Percentiles rank a stretch among this genome's conserved stretches.
phyloP scores from a whole-genome alignment of 2,329 filamentous ascomycete genomes.

The Gaeumannomyces tritici region DNA sequence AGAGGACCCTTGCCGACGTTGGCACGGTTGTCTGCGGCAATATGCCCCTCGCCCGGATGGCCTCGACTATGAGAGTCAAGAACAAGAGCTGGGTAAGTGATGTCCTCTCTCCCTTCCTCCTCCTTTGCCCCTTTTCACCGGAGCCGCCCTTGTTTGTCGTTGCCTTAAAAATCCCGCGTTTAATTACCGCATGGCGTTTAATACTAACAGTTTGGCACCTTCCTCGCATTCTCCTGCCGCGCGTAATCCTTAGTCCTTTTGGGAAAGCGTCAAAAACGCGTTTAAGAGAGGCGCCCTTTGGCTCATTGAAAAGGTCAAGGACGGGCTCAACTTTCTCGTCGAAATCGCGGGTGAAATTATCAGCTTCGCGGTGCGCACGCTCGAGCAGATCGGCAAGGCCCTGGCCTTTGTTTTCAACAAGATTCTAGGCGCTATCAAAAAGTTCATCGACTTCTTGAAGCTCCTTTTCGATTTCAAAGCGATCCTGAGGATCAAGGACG shows the following conservation, averaged over 20 bases:
- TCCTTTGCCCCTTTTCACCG: not conserved
- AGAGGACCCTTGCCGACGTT: not conserved
- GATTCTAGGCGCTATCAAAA: not conserved
- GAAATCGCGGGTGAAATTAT: not conserved
- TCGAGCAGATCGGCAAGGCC: slow-evolving; percentile 1
- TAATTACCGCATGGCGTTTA: too few relatives aligned
- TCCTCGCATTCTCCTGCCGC: too few relatives aligned
- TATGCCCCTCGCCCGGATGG: not conserved
- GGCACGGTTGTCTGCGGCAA: not conserved
- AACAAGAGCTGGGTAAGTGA: not conserved
- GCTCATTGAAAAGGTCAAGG: not conserved
- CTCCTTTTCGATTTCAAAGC: not conserved
- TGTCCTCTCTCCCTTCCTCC: not conserved
- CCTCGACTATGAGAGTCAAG: not conserved
- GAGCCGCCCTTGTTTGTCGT: too few relatives aligned
- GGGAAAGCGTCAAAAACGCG: not conserved
- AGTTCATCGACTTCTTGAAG: not conserved
- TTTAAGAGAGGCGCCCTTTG: not conserved
- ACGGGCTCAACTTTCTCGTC: not conserved
- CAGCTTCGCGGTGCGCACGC: not conserved
- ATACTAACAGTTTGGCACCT: too few relatives aligned
- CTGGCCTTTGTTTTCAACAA: not conserved
- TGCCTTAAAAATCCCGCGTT: too few relatives aligned
- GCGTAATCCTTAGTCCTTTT: not conserved
- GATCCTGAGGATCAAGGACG: not conserved